Percentiles rank a stretch among this genome's conserved stretches.
Evolutionary conservation across 768 basidiomycete genomes (phyloP).

Genomic region (Tulasnella sp.): DNA sequence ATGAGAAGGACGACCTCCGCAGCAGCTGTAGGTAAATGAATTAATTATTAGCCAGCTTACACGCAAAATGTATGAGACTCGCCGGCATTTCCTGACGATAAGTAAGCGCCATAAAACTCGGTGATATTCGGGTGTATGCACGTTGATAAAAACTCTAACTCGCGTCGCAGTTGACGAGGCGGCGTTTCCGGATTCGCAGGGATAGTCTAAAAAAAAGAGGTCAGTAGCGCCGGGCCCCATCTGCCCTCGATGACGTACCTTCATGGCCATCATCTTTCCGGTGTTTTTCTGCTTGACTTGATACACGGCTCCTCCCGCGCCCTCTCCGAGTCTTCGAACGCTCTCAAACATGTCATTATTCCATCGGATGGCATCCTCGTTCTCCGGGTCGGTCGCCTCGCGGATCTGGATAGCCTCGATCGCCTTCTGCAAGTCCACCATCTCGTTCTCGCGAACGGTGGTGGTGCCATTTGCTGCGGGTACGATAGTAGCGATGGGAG

Average conservation of each 20-base stretch:
- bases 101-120: constrained; percentile 83
- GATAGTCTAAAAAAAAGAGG: constrained; percentile 56
- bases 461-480: constrained; percentile 14
- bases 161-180: constrained; percentile 81
- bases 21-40: constrained; percentile 25
- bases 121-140: constrained; percentile 88
- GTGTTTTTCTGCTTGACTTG: constrained; percentile 86
- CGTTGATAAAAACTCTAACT: constrained; percentile 85
- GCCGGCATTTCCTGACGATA: constrained; percentile 4
- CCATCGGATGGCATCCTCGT: constrained; percentile 39
- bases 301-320: constrained; percentile 94
- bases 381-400: constrained; percentile 23
- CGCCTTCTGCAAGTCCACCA: constrained; percentile 32
- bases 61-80: not conserved
- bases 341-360: constrained; percentile 64
- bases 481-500: constrained; percentile 25
- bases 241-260: constrained; percentile 48
- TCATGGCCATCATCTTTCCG: constrained; percentile 84
- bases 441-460: constrained; percentile 3
- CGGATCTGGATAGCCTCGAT: constrained; percentile 31
- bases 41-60: not conserved
- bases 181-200: constrained; percentile 82
- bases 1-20: constrained; percentile 96
- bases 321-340: constrained; percentile 81
- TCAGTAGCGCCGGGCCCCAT: not conserved